Base-by-base conservation (phyloP, 164 flowering plant species). In the Magnolia changhungtana region DNA sequence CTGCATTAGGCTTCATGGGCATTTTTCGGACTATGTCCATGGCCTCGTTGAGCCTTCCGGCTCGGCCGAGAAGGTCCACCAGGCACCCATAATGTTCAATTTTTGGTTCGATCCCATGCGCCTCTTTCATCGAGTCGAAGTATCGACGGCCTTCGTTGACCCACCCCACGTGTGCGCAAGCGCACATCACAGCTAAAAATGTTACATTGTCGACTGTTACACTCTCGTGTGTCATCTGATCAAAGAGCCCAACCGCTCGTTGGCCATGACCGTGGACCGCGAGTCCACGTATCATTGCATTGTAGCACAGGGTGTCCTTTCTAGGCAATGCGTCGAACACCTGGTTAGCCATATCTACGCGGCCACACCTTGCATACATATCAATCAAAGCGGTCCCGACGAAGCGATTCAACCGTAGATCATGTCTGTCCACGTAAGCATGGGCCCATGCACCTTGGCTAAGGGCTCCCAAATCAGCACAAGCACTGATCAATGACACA, bases 1-100 rank as follows among this genome's bases (percentile, higher is more conserved):
- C 78, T n/a, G 90, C 91, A 78, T 88, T 87, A 18, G 94, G 87
- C 83, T 81, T 81, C 87, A 89, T 83, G 24, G 91, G 90, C 88
- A 90, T 88, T 31, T 70, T 50, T 58, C 50, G 5, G 50, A 89
- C 58, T 61, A 50, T 77, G 72, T 83, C 81, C 67, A 77, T 76
- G 11, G 92, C 92, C 74, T 88, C 90, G 67, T 75, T 55, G 11
- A 90, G 79, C 59, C 61, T 77, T 68, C 93, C 93, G 0, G 88
- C 89, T 78, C 91, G 85, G 31, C 90, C 92, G 59, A 90, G 83
- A 55, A 90, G 87, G 78, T 90, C 94, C 51, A 90, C 87, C 19
- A 90, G 72, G 80, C 91, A 89, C 19, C 88, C 86, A 78, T 89
- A 88, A 76, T 90, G 93, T 85, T 89, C 90, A 24, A 86, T 75